Evolutionary conservation across 2,329 filamentous ascomycete species (phyloP), one percentile per base, ranked within the genome.

Genomic region (Aureobasidium sp.): DNA sequence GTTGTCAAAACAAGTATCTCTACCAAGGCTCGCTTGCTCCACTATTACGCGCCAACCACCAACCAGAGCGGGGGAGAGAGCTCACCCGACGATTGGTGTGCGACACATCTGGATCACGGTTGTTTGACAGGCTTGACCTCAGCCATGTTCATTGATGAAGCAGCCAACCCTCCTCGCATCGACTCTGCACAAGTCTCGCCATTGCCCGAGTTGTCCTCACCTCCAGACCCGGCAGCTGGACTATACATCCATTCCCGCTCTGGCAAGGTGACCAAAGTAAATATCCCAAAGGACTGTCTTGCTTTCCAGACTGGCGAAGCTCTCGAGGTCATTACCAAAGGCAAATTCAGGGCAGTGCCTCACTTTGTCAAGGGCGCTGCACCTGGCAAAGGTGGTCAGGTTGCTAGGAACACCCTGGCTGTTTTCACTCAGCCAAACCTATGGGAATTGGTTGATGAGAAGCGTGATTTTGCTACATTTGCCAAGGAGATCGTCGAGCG

Each of bases 351-450:
- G 75, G 94, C 94, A 1, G 94, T 97, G 64, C 93, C 94, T 67
- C 94, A 99, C 78, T 97, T 96, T 74, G 94, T 99, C 9, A 83
- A 88, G 67, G 93, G 92, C 0, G 86, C 88, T 5, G 81, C 83
- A 66, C 79, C 83, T 1, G 82, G 80, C 48, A 77, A 69, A 74
- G 70, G 74, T 63, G 73, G 64, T 5, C 74, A 73, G 59, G 75
- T 80, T 36, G 78, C 78, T 13, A 71, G 78, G 64, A 97, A 97
- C 76, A 99, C 94, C 10, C 76, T 99, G 67, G 94, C 94, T 0
- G 92, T 97, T 10, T 99, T 97, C 71, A 99, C 93, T 63, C 94
- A 99, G 47, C 94, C 94, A 27, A 96, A 97, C 77, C 75, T 97
- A 64, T 89, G 84, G 68, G 89, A 92, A 68, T 82, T 85, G 75